Evolutionary conservation across 192 early-diverging fungal genomes (phyloP), one percentile per base, ranked within the genome.

Genomic region (Spinellus fusiger): DNA sequence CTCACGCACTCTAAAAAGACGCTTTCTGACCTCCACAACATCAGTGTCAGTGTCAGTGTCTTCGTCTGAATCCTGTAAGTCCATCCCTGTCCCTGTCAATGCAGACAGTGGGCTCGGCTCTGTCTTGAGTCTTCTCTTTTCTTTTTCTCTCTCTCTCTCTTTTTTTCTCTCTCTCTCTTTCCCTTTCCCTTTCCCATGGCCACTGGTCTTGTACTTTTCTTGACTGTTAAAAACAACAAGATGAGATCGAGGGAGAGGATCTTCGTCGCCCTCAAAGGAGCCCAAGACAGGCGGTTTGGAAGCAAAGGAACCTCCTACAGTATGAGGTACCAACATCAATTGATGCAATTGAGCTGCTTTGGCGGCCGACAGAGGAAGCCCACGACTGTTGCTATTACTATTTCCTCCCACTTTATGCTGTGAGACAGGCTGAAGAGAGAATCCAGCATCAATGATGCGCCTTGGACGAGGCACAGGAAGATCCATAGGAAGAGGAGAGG

Each of bases 401-500:
- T n/a, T n/a, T n/a, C n/a, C n/a, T n/a, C n/a, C n/a, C n/a, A n/a
- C n/a, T n/a, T n/a, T n/a, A n/a, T n/a, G n/a, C n/a, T n/a, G n/a
- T n/a, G n/a, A n/a, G n/a, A n/a, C n/a, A n/a, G n/a, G n/a, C 18
- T 12, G 40, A 12, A 44, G 18, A 12, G 40, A 44, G 10, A 44
- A 18, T 10, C 18, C 40, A 2, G 40, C 18, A n/a, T 18, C 40
- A 6, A 44, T 18, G 3, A 44, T 44, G 3, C 40, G 3, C 15
- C 40, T 12, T 0, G 54, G 32, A 22, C 32, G 33, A 1, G 54
- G 32, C 1, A 34, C 54, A n/a, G 35, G 25, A 16, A 32, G 54
- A 22, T 55, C 29, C 32, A 80, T 73, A 1, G 83, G 84, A 52
- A 84, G 64, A 9, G 82, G 91, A 25, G 78, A 78, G 3, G 86